Evolutionary conservation across 768 basidiomycete genomes (phyloP), one percentile per base, ranked within the genome.

Genomic region (Sistotremastrum suecicum): DNA sequence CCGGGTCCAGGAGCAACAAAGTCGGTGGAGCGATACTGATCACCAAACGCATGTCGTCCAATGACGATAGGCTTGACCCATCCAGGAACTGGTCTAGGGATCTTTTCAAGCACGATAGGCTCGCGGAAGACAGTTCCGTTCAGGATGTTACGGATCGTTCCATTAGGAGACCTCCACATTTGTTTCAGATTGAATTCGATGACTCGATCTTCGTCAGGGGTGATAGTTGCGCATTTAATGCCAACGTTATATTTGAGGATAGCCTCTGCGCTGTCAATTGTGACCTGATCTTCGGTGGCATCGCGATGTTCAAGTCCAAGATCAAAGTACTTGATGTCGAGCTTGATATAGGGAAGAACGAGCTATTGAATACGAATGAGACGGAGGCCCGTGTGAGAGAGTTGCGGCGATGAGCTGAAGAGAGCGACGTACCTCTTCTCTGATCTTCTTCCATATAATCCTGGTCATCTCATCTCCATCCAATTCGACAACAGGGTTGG

Each of bases 381-480:
- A 41, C 42, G 37, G 34, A 29, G 36, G 33, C 3, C 0, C 8
- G 40, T 42, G 1, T 49, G 7, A 43, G 37, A 10, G 7, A 30
- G 29, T 9, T 34, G 6, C 12, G 7, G 3, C 6, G n/a, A 10
- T 5, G 41, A 5, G 12, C n/a, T 35, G 11, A 35, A 32, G 40
- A 12, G 9, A 39, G 37, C 29, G 43, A 64, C 75, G 49, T 47
- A 89, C 90, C 77, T 95, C 89, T 57, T 95, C 85, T 48, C 87
- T 72, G 58, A 92, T 91, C 72, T 90, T 90, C 76, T 90, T 91
- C 90, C 88, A 97, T 61, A 98, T 99, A 58, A 99, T 95, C 54
- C 94, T 73, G 34, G 94, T 99, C 94, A 98, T 98, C 67, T 99
- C 94, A 65, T 95, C 92, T 41, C 91, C 91, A 61, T 97, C 91